Base-by-base conservation (phyloP, 108 stramenopile genomes). In the Schizochytrium sp. region DNA sequence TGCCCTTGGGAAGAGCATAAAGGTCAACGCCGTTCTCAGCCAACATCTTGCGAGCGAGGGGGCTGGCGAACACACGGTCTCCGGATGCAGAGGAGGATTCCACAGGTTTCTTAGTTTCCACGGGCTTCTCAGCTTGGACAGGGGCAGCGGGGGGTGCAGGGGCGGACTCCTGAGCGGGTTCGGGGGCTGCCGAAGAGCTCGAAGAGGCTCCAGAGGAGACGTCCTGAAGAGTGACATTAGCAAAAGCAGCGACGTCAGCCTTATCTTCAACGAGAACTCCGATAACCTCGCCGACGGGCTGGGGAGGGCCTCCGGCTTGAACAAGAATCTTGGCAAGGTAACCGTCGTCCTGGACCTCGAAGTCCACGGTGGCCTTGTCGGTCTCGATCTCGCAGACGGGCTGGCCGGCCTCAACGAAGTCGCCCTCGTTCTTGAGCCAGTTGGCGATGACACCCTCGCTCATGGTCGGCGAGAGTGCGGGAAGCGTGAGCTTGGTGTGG, bases 291-390 rank as follows among this genome's bases (percentile, higher is more conserved):
- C 89, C 89, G 3, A 89, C 58, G 15, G 88, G 50, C 41, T 73
- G 49, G 44, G 45, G 57, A 3, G 17, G 15, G 0, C 88, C 64
- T 10, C 89, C 89, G 55, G 57, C 89, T 49, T 46, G n/a, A 4
- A 89, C 89, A 12, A 89, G 60, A 19, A 89, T 88, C 46, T 88
- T 99, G 41, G 98, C 99, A 17, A 99, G 73, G 46, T 97, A 92
- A 5, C 97, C 97, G 72, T 98, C 98, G 91, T 99, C 99, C 89
- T 98, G 97, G 4, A 96, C 95, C 89, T 99, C 99, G 93, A 97
- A 99, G 61, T 97, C 91, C 42, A 99, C 97, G 5, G 97, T 98
- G 46, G 99, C 98, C 93, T 99, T 99, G 93, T 99, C 99, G 19
- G 99, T 99, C 91, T 99, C 97, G 17, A 99, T 93, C 38, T 96